phyloP scores from a whole-genome alignment of 164 flowering plant species.

The Taxillus chinensis region DNA sequence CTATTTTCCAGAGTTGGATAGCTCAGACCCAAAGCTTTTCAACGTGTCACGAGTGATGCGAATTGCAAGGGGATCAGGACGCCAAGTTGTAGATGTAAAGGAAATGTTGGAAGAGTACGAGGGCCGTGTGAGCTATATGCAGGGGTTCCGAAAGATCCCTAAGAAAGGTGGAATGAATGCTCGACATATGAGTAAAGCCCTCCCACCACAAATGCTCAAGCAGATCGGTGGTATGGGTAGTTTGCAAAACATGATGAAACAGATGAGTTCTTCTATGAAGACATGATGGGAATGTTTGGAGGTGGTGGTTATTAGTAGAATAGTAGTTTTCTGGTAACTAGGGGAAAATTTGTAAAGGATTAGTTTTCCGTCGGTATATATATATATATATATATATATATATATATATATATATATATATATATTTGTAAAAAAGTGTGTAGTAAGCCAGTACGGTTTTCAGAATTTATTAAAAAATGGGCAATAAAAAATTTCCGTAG shows the following conservation, averaged over 20 bases:
- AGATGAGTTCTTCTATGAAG: slow-evolving; percentile 79
- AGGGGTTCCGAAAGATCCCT: slow-evolving; percentile 79
- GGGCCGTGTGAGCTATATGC: slow-evolving; percentile 96
- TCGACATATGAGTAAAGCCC: slow-evolving; percentile 88
- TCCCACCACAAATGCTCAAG: slow-evolving; percentile 87
- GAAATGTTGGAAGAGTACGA: slow-evolving; percentile 96
- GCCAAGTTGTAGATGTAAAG: slow-evolving; percentile 56
- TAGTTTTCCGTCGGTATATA: too few relatives aligned
- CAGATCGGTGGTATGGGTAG: slow-evolving; percentile 98
- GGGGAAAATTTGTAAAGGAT: too few relatives aligned
- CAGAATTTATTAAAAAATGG: too few relatives aligned
- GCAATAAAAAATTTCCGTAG: too few relatives aligned
- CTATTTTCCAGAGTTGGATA: slow-evolving; percentile 73
- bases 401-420: too few relatives aligned
- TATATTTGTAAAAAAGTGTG: too few relatives aligned
- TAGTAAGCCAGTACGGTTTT: too few relatives aligned
- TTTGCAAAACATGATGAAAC: slow-evolving; percentile 89
- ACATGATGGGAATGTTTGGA: slow-evolving; percentile 85
- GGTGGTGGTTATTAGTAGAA: slow-evolving; percentile 51
- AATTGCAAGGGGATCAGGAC: slow-evolving; percentile 89
- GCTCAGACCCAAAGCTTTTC: slow-evolving; percentile 69
- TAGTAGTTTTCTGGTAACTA: not conserved
- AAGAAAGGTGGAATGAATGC: slow-evolving; percentile 97
- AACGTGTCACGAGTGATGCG: slow-evolving; percentile 79
- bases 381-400: too few relatives aligned